Evolutionary conservation across 495 filamentous ascomycete genomes (phyloP).

Genomic region (Letharia columbiana): DNA sequence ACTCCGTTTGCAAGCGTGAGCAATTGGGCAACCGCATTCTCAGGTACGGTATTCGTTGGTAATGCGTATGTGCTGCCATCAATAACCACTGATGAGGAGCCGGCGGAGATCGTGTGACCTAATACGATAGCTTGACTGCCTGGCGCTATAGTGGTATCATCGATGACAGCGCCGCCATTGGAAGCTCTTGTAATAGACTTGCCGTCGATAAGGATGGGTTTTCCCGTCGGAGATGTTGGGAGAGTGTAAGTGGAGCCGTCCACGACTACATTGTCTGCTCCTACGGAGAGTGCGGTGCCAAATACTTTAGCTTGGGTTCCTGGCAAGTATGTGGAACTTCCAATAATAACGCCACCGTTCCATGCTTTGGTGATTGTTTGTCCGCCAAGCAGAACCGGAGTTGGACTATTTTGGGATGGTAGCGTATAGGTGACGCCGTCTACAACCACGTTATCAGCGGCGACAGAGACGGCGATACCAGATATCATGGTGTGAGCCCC

Average conservation of each 20-base stretch:
- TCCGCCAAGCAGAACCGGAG: neutral
- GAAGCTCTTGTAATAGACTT: constrained; percentile 6
- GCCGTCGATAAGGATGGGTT: neutral
- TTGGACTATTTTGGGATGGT: neutral
- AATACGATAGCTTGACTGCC: constrained; percentile 3
- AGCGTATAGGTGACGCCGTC: neutral
- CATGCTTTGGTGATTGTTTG: neutral
- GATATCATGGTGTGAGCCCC: constrained; percentile 1
- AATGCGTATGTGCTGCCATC: constrained; percentile 4
- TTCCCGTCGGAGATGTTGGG: neutral
- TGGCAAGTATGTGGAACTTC: neutral
- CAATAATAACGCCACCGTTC: neutral
- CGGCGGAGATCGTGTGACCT: constrained; percentile 3
- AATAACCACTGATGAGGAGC: neutral
- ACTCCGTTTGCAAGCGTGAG: constrained; percentile 10
- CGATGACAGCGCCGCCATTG: constrained; percentile 10
- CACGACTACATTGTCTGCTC: constrained; percentile 1
- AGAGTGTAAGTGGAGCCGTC: neutral
- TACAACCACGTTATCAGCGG: neutral
- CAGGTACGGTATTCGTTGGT: neutral
- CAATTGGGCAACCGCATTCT: neutral
- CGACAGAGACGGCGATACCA: constrained; percentile 7
- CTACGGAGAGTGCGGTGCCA: constrained; percentile 2
- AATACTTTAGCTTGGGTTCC: neutral
- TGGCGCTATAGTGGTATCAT: neutral